Conservation (phyloP, 2,329 filamentous ascomycete genomes). For the Aureobasidium melanogenum region DNA sequence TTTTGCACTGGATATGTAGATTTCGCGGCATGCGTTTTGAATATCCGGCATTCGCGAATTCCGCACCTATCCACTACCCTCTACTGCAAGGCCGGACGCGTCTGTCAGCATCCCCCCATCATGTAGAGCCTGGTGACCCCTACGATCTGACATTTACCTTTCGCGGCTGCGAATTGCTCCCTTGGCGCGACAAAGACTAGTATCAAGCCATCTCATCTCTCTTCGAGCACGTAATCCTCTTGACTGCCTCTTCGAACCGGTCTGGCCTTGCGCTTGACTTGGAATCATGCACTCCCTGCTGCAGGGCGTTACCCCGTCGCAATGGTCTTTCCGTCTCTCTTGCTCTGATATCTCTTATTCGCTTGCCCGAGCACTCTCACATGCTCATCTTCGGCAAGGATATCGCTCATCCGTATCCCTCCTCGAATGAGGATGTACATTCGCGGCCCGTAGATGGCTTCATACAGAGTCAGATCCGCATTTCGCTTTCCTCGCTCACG, state of each 20-base stretch:
- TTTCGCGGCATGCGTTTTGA: background rate
- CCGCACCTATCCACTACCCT: background rate
- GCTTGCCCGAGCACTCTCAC: background rate
- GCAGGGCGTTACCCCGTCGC: background rate
- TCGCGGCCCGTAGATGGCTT: background rate
- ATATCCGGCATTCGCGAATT: background rate
- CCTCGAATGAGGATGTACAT: background rate
- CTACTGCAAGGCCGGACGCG: background rate
- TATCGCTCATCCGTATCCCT: background rate
- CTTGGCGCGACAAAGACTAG: conserved; percentile 4
- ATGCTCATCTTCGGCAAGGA: background rate
- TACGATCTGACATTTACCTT: background rate
- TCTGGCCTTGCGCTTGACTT: conserved; percentile 4
- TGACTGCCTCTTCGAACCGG: background rate
- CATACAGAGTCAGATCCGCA: background rate
- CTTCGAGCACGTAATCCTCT: conserved; percentile 4
- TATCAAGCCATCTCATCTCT: background rate
- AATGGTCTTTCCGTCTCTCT: background rate
- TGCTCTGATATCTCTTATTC: background rate
- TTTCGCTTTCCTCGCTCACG: background rate
- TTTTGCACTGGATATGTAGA: background rate
- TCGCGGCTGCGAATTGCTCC: background rate
- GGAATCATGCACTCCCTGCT: conserved; percentile 7
- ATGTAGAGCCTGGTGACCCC: conserved; percentile 1
- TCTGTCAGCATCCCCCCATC: background rate